phyloP scores from a whole-genome alignment of 78 protist species.

The Chrysochromulina tobinii region DNA sequence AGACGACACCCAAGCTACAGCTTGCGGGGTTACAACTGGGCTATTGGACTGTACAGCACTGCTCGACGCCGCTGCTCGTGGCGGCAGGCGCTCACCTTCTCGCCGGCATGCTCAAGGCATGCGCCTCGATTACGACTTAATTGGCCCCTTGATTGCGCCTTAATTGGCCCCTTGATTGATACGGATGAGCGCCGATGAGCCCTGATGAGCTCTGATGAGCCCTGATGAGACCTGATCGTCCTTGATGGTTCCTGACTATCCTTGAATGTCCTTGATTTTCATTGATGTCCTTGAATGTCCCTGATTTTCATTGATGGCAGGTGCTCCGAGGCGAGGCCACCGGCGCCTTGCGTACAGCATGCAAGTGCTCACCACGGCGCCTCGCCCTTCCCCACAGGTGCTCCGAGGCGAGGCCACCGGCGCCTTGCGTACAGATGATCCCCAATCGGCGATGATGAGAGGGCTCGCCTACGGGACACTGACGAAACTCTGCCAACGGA shows the following conservation, averaged over 20 bases:
- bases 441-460: background rate
- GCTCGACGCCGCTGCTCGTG: background rate
- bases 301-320: too few relatives aligned
- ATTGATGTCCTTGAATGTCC: too few relatives aligned
- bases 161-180: too few relatives aligned
- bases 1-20: background rate
- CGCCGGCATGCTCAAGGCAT: background rate
- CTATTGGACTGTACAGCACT: background rate
- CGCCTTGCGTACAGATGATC: background rate
- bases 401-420: background rate
- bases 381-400: background rate
- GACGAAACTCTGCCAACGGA: background rate
- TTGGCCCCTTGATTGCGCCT: too few relatives aligned
- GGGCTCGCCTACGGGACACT: background rate
- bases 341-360: background rate
- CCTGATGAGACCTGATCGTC: too few relatives aligned
- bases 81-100: constrained; percentile 16
- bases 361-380: too few relatives aligned
- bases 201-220: too few relatives aligned
- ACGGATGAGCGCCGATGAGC: too few relatives aligned
- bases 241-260: too few relatives aligned
- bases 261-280: too few relatives aligned
- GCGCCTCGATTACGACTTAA: too few relatives aligned
- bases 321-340: constrained; percentile 2
- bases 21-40: background rate